A percentile compares a stretch with the other conserved stretches of the same genome.
Conservation (phyloP, 345 rosid genomes). For the Excoecaria agallocha region DNA sequence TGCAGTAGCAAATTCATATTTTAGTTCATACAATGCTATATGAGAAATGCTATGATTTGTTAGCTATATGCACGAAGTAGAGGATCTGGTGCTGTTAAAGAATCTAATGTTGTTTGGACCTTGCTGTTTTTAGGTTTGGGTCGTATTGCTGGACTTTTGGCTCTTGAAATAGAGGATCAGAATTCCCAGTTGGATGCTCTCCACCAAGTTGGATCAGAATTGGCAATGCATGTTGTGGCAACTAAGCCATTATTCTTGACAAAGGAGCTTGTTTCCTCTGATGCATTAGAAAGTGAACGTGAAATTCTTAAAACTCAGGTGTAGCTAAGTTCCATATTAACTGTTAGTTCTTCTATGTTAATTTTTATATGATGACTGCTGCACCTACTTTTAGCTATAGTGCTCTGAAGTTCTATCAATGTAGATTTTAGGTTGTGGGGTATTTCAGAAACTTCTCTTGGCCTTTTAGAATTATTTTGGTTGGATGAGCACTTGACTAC, state of each 20-base stretch:
- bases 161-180: slow-evolving; percentile 66
- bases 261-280: slow-evolving; percentile 65
- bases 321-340: slow-evolving; percentile 1
- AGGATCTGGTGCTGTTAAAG: not conserved
- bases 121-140: slow-evolving; percentile 64
- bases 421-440: not conserved
- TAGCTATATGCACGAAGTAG: not conserved
- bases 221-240: slow-evolving; percentile 98
- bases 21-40: not conserved
- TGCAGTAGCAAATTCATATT: not conserved
- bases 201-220: slow-evolving; percentile 72
- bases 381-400: not conserved
- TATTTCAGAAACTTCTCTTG: not conserved
- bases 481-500: not conserved
- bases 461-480: not conserved
- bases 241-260: slow-evolving; percentile 77
- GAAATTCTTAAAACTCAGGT: slow-evolving; percentile 95
- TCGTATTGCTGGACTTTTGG: slow-evolving; percentile 81
- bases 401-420: not conserved
- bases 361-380: no score
- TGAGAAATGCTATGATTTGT: not conserved
- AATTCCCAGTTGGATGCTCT: slow-evolving; percentile 53
- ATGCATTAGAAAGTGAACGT: slow-evolving; percentile 76
- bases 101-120: slow-evolving; percentile 8
- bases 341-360: not conserved